These are phyloP conservation scores for Fagopyrum tataricum DNA, from an alignment of 148 eudicot species.

Conservation along the genomic window DNA sequence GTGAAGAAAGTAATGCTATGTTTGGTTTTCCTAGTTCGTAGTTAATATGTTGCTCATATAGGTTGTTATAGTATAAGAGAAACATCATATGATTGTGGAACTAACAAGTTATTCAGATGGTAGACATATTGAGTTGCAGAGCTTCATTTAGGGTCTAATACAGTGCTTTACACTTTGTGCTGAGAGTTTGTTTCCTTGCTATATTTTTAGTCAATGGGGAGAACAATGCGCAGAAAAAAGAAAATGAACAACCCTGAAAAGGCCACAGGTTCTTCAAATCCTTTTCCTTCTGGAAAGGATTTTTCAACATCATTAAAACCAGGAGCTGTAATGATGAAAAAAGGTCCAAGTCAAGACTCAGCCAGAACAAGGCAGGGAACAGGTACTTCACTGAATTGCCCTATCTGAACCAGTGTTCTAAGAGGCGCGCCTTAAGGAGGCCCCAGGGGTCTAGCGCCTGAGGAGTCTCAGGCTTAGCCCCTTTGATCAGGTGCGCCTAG, in stretches of 20 bases:
- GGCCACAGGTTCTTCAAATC: conserved; percentile 5
- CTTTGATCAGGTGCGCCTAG: too few relatives aligned
- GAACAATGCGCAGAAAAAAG: neutral
- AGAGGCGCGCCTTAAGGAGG: too few relatives aligned
- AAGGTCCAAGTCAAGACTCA: neutral
- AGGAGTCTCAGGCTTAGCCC: too few relatives aligned
- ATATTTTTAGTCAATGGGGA: neutral
- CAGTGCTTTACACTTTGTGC: neutral
- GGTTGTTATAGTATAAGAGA: neutral
- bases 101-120: neutral
- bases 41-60: neutral
- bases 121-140: neutral
- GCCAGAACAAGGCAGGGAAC: neutral
- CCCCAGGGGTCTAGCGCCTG: too few relatives aligned
- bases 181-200: neutral
- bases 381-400: neutral
- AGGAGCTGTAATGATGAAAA: conserved; percentile 1
- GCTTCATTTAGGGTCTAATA: neutral
- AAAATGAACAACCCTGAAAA: neutral
- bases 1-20: neutral
- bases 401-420: too few relatives aligned
- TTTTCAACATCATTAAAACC: neutral
- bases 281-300: neutral
- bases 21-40: neutral
- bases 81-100: neutral